Evolutionary conservation across 148 eudicot genomes (phyloP).

Genomic region (Bassia scoparia): DNA sequence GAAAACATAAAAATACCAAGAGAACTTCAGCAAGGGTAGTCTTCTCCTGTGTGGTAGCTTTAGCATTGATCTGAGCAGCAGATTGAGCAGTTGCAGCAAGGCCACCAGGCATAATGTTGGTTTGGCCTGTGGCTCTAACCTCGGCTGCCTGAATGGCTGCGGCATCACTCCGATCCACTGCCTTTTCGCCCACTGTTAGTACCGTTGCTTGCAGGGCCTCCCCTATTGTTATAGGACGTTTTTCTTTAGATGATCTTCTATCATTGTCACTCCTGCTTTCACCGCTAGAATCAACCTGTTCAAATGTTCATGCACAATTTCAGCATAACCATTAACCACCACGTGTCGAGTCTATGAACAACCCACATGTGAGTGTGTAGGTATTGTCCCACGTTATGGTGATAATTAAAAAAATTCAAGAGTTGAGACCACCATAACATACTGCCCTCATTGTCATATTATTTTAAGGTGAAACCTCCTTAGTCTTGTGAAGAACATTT

Average conservation of each 20-base stretch:
- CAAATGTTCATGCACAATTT: background rate
- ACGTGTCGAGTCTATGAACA: background rate
- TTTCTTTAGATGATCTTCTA: constrained; percentile 9
- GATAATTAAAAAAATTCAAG: no score
- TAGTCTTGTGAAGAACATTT: no score
- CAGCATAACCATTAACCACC: background rate
- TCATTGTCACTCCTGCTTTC: background rate
- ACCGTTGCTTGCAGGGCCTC: constrained; percentile 74
- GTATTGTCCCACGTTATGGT: no score
- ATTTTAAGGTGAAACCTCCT: no score
- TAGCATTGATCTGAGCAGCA: constrained; percentile 67
- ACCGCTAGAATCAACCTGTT: constrained; percentile 16
- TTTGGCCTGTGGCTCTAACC: constrained; percentile 79
- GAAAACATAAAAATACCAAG: constrained; percentile 22
- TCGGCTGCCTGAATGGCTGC: constrained; percentile 87
- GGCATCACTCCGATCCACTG: constrained; percentile 68
- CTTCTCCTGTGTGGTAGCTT: constrained; percentile 40
- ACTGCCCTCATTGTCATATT: no score
- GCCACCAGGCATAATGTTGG: constrained; percentile 71
- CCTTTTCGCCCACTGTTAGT: constrained; percentile 49
- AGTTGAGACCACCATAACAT: no score
- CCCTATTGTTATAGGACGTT: constrained; percentile 53
- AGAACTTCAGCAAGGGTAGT: constrained; percentile 62
- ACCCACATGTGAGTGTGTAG: background rate
- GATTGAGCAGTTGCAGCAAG: constrained; percentile 87